Evolutionary conservation across 1,284 basidiomycete genomes (phyloP), one percentile per base, ranked within the genome.

Genomic region (Mrakiaceae sp.): DNA sequence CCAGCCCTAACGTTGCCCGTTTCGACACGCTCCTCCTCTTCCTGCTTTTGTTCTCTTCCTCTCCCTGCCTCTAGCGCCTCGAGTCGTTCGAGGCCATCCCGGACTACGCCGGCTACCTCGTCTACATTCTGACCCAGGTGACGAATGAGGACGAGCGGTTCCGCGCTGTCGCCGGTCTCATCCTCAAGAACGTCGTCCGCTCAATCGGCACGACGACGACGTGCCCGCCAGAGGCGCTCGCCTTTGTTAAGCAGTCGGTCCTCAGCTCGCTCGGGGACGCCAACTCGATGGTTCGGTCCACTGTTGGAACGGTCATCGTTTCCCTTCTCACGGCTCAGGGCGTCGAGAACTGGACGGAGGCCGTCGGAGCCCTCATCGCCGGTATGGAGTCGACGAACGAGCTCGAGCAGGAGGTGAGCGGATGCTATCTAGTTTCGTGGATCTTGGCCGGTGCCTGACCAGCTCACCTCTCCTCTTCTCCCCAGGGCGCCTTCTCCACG

Each of bases 51-150:
- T 58, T 47, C 4, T 67, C 63, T 67, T 39, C 67, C 70, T 67
- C 68, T 68, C 27, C 27, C 27, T 27, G 27, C 27, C 27, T 62
- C 54, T 73, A 94, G 90, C 92, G 91, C 83, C 82, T 95, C 67
- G 90, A 90, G 74, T 83, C 82, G 70, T 93, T 94, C 77, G 88
- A 89, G 75, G 84, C 84, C 72, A 85, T 87, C 67, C 89, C 92
- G 63, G 91, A 95, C 77, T 98, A 98, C 77, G 88, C 95, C 69
- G 93, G 88, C 69, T 98, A 99, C 82, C 85, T 98, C 67, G 89
- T 89, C 55, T 91, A 95, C 76, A 92, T 98, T 78, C 84, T 96
- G 68, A 86, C 88, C 60, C 82, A 83, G 57, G 77, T 90, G 80
- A 81, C 85, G 1, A 81, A 84, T 68, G 92, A 98, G 77, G 87